These are phyloP conservation scores for Scutellaria minor DNA, from an alignment of 257 asterid genomes.

Conservation along the genomic window DNA sequence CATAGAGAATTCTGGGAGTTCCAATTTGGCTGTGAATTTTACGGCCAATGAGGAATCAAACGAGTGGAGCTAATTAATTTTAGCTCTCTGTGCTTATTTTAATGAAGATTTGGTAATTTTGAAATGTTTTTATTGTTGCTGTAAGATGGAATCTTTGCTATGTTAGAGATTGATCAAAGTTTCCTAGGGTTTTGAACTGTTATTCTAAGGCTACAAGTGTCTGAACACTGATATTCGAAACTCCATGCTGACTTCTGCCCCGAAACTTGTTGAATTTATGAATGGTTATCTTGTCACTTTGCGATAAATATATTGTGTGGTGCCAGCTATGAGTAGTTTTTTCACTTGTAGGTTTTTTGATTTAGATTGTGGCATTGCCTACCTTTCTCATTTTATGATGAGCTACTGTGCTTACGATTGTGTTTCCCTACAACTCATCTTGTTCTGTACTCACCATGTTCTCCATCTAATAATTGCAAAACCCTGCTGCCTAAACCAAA, in stretches of 20 bases:
- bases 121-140: neutral
- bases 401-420: constrained; percentile 3
- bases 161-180: neutral
- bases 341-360: neutral
- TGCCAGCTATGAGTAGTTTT: neutral
- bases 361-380: neutral
- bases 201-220: neutral
- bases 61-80: neutral
- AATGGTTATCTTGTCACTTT: constrained; percentile 21
- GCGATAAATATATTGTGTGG: neutral
- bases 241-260: neutral
- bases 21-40: neutral
- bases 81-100: neutral
- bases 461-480: neutral
- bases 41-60: neutral
- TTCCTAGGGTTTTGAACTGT: neutral
- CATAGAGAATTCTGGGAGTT: neutral
- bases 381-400: neutral
- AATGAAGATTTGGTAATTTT: neutral
- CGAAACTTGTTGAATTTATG: neutral
- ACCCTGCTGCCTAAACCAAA: neutral
- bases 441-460: neutral
- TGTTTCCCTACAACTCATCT: neutral
- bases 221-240: constrained; percentile 1
- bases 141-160: neutral